Base-by-base conservation (phyloP, 148 eudicot genomes). In the Salicornia ramosissima region DNA sequence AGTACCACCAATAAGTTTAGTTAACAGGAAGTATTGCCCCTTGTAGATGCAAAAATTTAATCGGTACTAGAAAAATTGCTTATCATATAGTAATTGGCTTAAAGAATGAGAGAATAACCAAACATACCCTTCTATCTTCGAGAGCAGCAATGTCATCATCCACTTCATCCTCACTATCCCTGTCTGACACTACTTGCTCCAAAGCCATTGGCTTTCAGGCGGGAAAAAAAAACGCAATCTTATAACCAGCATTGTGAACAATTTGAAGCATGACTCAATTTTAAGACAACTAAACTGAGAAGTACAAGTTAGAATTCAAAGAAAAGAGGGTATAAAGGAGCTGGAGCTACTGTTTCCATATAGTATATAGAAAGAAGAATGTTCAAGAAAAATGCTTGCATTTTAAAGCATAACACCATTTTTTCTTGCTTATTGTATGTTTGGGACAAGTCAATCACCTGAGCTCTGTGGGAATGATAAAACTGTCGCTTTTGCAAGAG, bases 391-490 rank as follows among this genome's bases (percentile, higher is more conserved):
- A n/a, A n/a, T n/a, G n/a, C n/a, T n/a, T n/a, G n/a, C n/a, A n/a
- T n/a, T n/a, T n/a, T n/a, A n/a, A n/a, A n/a, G n/a, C n/a, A n/a
- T n/a, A n/a, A n/a, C n/a, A n/a, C n/a, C n/a, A n/a, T n/a, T n/a
- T n/a, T n/a, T n/a, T n/a, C n/a, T n/a, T n/a, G n/a, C n/a, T n/a
- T n/a, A n/a, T n/a, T n/a, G n/a, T n/a, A n/a, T n/a, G n/a, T n/a
- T n/a, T n/a, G n/a, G n/a, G n/a, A n/a, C n/a, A n/a, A n/a, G n/a
- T n/a, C n/a, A 39, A 63, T 78, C 75, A 93, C 98, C 90, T 93
- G 96, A 72, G 98, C 95, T 86, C 98, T 84, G 58, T 94, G 98
- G 15, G 98, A 94, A 73, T 94, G 98, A 83, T 85, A 94, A 84
- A 94, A 94, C 77, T 83, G 95, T 54, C 96, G 84, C 83, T 88